Evolutionary conservation across 257 asterid genomes (phyloP).

Genomic region (Ophiorrhiza pumila): DNA sequence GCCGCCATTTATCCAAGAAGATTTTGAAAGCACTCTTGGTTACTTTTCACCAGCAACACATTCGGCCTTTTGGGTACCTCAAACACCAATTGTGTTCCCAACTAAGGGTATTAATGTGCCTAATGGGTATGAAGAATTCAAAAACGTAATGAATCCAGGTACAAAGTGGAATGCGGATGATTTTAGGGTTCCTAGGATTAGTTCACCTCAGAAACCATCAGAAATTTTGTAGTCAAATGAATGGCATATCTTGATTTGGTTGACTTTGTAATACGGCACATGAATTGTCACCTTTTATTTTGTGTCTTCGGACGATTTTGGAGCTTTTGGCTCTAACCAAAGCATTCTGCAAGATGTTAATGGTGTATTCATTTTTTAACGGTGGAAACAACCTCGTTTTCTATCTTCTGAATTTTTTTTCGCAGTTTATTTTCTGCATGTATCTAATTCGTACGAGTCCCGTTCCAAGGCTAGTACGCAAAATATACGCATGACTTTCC

Average conservation of each 20-base stretch:
- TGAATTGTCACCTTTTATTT: neutral
- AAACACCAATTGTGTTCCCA: constrained; percentile 25
- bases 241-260: neutral
- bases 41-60: constrained; percentile 22
- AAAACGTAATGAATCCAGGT: neutral
- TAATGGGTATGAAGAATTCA: constrained; percentile 1
- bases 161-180: neutral
- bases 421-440: no score
- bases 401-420: neutral
- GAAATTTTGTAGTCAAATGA: neutral
- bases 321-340: neutral
- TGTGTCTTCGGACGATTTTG: neutral
- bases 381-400: neutral
- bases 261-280: neutral
- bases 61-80: constrained; percentile 18
- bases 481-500: neutral
- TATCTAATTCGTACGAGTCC: neutral
- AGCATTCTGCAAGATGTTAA: neutral
- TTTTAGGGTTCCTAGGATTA: constrained; percentile 6
- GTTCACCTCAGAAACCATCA: neutral
- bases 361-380: neutral
- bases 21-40: constrained; percentile 23
- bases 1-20: constrained; percentile 21
- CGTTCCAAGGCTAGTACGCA: neutral
- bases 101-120: neutral